These are phyloP conservation scores for Eutypa lata DNA, from an alignment of 2,329 filamentous ascomycete species.

Conservation along the genomic window DNA sequence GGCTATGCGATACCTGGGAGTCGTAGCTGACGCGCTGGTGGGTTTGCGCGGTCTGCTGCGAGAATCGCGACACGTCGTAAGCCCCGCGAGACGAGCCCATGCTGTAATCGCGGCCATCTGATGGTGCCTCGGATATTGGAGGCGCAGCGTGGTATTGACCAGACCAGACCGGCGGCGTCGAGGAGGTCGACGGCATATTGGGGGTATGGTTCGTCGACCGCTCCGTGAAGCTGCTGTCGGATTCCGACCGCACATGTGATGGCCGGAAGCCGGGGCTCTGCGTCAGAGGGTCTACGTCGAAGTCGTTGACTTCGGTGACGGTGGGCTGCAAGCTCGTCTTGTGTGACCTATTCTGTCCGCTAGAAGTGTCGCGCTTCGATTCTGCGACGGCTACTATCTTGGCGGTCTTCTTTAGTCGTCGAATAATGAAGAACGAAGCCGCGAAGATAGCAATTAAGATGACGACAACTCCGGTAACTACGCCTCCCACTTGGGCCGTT, in stretches of 20 bases:
- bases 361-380: constrained; percentile 31
- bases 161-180: constrained; percentile 19
- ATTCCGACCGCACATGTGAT: constrained; percentile 13
- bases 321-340: constrained; percentile 37
- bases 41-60: constrained; percentile 13
- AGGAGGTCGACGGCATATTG: constrained; percentile 13
- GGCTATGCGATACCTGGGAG: constrained; percentile 36
- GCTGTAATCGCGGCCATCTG: constrained; percentile 25
- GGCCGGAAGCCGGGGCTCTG: constrained; percentile 26
- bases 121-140: constrained; percentile 9
- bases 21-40: constrained; percentile 30
- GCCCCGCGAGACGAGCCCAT: constrained; percentile 27
- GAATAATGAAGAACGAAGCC: constrained; percentile 46
- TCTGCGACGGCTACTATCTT: constrained; percentile 33
- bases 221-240: constrained; percentile 14
- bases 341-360: constrained; percentile 28
- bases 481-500: constrained; percentile 45
- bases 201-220: constrained; percentile 18
- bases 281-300: constrained; percentile 40
- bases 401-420: constrained; percentile 46
- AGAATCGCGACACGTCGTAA: constrained; percentile 16
- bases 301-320: constrained; percentile 41
- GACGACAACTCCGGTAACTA: constrained; percentile 48
- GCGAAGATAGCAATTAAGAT: constrained; percentile 46
- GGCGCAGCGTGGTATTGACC: constrained; percentile 14